Percentiles rank a stretch among this genome's conserved stretches.
These are phyloP conservation scores for Fusarium udum DNA, from an alignment of 2,329 filamentous ascomycete species.

Conservation along the genomic window DNA sequence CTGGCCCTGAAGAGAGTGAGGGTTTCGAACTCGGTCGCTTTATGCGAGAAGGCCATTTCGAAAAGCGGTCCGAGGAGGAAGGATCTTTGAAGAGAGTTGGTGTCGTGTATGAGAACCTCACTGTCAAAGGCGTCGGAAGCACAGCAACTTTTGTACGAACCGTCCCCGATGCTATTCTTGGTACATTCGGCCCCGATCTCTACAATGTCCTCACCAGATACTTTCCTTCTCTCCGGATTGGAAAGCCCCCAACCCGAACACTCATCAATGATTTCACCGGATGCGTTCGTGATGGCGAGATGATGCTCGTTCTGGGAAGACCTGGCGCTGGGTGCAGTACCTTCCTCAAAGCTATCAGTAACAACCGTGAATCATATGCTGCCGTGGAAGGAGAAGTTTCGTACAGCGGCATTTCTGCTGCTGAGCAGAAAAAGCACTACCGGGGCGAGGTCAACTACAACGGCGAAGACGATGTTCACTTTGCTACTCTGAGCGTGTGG, in stretches of 20 bases:
- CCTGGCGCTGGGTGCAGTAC: slow-evolving; percentile 81
- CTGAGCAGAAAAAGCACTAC: slow-evolving; percentile 73
- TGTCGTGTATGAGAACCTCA: slow-evolving; percentile 79
- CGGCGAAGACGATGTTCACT: slow-evolving; percentile 79
- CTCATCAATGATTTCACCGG: slow-evolving; percentile 49
- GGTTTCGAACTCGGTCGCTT: slow-evolving; percentile 31
- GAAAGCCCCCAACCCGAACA: slow-evolving; percentile 39
- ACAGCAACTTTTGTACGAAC: slow-evolving; percentile 76
- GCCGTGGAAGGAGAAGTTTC: slow-evolving; percentile 74
- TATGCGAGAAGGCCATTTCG: slow-evolving; percentile 35
- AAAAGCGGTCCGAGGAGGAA: slow-evolving; percentile 52
- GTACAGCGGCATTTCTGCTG: slow-evolving; percentile 76
- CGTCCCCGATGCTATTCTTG: slow-evolving; percentile 76
- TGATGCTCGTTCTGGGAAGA: slow-evolving; percentile 65
- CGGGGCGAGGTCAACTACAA: slow-evolving; percentile 83
- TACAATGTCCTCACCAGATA: slow-evolving; percentile 66
- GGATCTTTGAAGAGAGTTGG: slow-evolving; percentile 79
- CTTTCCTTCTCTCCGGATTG: slow-evolving; percentile 47
- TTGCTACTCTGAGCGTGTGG: slow-evolving; percentile 78
- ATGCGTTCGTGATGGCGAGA: slow-evolving; percentile 49
- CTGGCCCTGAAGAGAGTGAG: slow-evolving; percentile 12
- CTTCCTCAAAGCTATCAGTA: slow-evolving; percentile 79
- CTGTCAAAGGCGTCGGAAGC: slow-evolving; percentile 75
- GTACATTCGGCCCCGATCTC: slow-evolving; percentile 83
- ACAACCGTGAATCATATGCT: slow-evolving; percentile 72